Percentiles rank a stretch among this genome's conserved stretches.
phyloP scores from a whole-genome alignment of 2,329 filamentous ascomycete species.

The Microcera coccophila region DNA sequence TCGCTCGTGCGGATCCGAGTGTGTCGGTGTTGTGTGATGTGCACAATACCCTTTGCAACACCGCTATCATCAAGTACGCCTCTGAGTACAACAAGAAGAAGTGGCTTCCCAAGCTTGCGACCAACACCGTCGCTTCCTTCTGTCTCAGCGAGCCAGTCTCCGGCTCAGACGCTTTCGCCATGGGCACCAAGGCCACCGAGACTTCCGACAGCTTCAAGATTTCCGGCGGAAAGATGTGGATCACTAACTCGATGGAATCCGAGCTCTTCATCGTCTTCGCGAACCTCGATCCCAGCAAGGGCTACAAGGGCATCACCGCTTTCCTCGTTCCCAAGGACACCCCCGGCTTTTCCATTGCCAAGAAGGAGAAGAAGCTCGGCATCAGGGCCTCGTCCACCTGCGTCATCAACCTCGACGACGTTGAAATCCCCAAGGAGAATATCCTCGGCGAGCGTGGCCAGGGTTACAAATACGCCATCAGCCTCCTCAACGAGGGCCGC shows the following conservation, averaged over 20 bases:
- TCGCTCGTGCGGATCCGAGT: constrained; percentile 88
- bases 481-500: constrained; percentile 88
- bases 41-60: constrained; percentile 97
- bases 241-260: constrained; percentile 94
- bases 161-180: constrained; percentile 91
- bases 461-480: constrained; percentile 97
- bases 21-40: constrained; percentile 95
- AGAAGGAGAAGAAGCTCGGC: constrained; percentile 99
- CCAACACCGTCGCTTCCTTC: constrained; percentile 85
- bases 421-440: constrained; percentile 83
- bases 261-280: constrained; percentile 97
- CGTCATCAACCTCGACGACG: constrained; percentile 95
- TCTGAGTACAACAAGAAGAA: constrained; percentile 73
- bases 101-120: constrained; percentile 86
- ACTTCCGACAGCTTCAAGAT: constrained; percentile 81
- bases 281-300: constrained; percentile 86
- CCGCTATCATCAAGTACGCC: constrained; percentile 81
- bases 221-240: constrained; percentile 98
- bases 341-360: constrained; percentile 88
- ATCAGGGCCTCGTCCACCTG: constrained; percentile 95
- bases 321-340: constrained; percentile 91
- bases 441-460: constrained; percentile 83
- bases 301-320: constrained; percentile 94
- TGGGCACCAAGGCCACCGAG: constrained; percentile 85
- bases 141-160: constrained; percentile 90